These are phyloP conservation scores for Ascochyta rabiei DNA, from an alignment of 2,329 filamentous ascomycete genomes.

Conservation along the genomic window DNA sequence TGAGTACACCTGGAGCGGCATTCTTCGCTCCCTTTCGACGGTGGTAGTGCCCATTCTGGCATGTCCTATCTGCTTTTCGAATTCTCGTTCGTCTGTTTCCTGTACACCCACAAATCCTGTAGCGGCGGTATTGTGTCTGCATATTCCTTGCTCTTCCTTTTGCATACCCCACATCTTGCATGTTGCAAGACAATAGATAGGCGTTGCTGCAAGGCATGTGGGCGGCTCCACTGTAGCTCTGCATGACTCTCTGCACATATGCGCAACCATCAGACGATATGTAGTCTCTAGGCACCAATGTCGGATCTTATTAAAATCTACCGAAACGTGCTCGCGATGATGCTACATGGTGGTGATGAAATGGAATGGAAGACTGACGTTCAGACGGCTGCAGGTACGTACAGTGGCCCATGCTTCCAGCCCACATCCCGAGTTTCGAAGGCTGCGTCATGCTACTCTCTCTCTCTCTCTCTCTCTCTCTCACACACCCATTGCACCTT, in stretches of 20 bases:
- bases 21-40: background rate
- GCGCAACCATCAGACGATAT: background rate
- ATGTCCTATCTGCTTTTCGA: background rate
- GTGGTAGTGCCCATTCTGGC: background rate
- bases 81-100: background rate
- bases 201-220: slow-evolving; percentile 5
- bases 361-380: slow-evolving; percentile 1
- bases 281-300: background rate
- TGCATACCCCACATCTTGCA: slow-evolving; percentile 8
- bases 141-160: slow-evolving; percentile 2
- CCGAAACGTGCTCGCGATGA: background rate
- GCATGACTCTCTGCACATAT: background rate
- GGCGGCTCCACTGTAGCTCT: background rate
- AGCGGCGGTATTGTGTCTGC: background rate
- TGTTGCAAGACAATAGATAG: slow-evolving; percentile 5
- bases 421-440: slow-evolving; percentile 2
- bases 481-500: slow-evolving; percentile 7
- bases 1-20: background rate
- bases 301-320: background rate
- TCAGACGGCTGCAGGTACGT: slow-evolving; percentile 2
- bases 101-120: background rate
- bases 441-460: slow-evolving; percentile 1
- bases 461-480: background rate
- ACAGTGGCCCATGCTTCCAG: background rate
- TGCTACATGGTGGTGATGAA: background rate